These are phyloP conservation scores for Solanum hybrid DNA, from an alignment of 305 asterid genomes.

Conservation along the genomic window DNA sequence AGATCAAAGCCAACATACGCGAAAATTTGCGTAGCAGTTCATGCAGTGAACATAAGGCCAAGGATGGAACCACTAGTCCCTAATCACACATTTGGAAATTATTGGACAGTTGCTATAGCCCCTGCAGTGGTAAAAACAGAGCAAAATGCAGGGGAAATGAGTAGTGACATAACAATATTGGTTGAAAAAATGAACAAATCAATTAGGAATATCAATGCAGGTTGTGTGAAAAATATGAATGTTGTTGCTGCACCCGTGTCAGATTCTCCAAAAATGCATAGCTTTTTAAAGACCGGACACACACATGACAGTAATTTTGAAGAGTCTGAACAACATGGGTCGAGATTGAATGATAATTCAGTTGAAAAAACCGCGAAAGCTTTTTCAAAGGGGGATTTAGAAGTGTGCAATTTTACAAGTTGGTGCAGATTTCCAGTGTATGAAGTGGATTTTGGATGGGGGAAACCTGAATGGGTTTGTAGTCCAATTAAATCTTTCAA, in stretches of 20 bases:
- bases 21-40: not conserved
- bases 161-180: conserved; percentile 6
- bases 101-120: conserved; percentile 10
- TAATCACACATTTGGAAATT: conserved; percentile 29
- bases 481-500: conserved; percentile 10
- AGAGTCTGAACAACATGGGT: not conserved
- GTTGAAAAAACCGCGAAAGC: not conserved
- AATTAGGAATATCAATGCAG: conserved; percentile 13
- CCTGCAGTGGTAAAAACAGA: conserved; percentile 15
- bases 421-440: conserved; percentile 32
- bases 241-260: not conserved
- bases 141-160: not conserved
- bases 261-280: not conserved
- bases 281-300: not conserved
- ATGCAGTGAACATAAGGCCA: conserved; percentile 25
- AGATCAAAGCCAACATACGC: not conserved
- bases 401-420: conserved; percentile 16
- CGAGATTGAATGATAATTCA: not conserved
- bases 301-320: not conserved
- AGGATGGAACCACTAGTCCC: conserved; percentile 9
- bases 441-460: conserved; percentile 40
- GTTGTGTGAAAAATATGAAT: not conserved
- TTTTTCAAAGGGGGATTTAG: not conserved
- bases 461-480: conserved; percentile 28
- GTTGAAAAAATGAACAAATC: conserved; percentile 28